Evolutionary conservation across 805 yeast species (phyloP), one percentile per base, ranked within the genome.

Genomic region (Candida glaebosa): DNA sequence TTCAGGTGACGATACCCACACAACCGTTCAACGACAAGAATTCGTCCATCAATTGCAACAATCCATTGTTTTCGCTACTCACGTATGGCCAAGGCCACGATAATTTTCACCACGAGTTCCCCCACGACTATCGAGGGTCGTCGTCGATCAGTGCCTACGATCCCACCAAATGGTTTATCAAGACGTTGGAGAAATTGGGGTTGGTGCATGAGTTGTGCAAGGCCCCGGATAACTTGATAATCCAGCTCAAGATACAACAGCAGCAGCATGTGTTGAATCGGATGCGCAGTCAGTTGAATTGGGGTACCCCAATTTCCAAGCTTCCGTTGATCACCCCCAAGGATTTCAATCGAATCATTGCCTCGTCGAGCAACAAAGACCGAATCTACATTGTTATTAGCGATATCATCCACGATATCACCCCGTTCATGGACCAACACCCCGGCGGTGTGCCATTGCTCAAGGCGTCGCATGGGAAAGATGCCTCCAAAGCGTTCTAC

Each of bases 101-200:
- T 62, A 90, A 89, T 65, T 91, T 85, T 68, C 98, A 90, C 67
- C 96, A 91, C 67, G 96, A 88, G 65, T 90, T 90, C 63, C 96
- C 96, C 4, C 81, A 84, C 48, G 97, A 90, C 63, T 89, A 84
- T 65, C 74, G 96, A 46, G 81, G 81, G 50, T 87, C 89, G 4
- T 67, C 78, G 42, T 76, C 79, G 47, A 73, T 82, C 76, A 81
- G 80, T 62, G 82, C 84, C 36, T 84, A 79, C 61, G 98, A 90
- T 61, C 96, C 97, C 8, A 84, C 95, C 31, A 89, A 87, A 68
- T 80, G 87, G 82, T 69, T 79, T 38, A 72, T 90, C 40, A 73
- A 73, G 63, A 26, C 69, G 1, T 58, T 80, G 44, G 68, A 71
- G 38, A 60, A 69, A 46, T 37, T 84, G 2, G 84, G 87, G 0